Evolutionary conservation across 2,329 filamentous ascomycete species (phyloP).

Genomic region (Aspergillus sp.): DNA sequence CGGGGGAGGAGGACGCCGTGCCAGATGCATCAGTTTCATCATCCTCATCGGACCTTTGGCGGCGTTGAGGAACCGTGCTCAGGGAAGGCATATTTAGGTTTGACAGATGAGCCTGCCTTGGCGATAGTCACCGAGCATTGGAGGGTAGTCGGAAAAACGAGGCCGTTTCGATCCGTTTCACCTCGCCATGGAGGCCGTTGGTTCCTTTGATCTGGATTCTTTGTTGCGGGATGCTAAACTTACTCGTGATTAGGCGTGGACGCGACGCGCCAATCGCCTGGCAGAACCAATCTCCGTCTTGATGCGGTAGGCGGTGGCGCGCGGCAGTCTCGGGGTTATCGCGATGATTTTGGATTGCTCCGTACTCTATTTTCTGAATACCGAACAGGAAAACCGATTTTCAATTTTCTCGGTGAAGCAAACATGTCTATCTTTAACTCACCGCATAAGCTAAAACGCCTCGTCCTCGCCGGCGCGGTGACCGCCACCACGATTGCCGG

Average conservation of each 20-base stretch:
- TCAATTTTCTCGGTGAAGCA: conserved; percentile 1
- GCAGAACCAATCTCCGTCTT: conserved; percentile 19
- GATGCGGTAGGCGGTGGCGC: conserved; percentile 25
- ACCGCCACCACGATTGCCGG: conserved; percentile 58
- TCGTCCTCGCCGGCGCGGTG: conserved; percentile 56
- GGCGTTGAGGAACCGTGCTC: conserved; percentile 28
- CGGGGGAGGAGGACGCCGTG: conserved; percentile 1
- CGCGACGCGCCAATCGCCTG: conserved; percentile 27
- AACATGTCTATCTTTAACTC: conserved; percentile 24
- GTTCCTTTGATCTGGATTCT: background rate
- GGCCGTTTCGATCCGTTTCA: background rate
- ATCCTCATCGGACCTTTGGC: conserved; percentile 28
- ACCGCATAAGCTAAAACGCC: conserved; percentile 45
- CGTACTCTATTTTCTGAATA: background rate
- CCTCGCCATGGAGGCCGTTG: background rate
- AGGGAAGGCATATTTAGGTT: conserved; percentile 28
- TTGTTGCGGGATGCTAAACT: conserved; percentile 6
- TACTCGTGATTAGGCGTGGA: conserved; percentile 14
- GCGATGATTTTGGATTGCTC: background rate
- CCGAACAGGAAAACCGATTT: background rate
- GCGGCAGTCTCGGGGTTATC: conserved; percentile 7
- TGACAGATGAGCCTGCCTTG: conserved; percentile 8
- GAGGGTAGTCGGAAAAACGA: background rate
- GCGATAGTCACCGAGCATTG: conserved; percentile 4
- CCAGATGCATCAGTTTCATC: conserved; percentile 18